Conservation (phyloP, 495 filamentous ascomycete species). For the Apiosordaria backusii region DNA sequence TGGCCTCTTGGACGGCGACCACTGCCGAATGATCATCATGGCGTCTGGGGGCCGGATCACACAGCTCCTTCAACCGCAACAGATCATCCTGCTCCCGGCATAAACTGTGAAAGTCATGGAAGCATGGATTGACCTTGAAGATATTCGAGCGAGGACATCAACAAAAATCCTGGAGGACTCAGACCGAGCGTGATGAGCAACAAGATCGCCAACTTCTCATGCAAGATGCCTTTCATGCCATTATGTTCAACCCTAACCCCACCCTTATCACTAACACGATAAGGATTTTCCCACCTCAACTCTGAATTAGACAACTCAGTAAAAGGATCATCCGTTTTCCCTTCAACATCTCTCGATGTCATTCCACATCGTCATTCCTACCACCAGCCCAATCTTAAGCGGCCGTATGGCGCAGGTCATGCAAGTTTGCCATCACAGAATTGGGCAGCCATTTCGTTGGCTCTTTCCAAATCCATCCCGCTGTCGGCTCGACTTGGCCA, state of each 20-base stretch:
- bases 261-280: conserved; percentile 11
- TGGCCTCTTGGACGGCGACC: not conserved
- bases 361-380: not conserved
- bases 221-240: not conserved
- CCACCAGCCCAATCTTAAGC: not conserved
- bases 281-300: not conserved
- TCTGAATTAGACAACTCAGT: not conserved
- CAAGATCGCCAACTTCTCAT: not conserved
- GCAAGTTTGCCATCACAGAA: not conserved
- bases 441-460: not conserved
- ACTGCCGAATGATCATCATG: not conserved
- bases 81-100: not conserved
- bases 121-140: not conserved
- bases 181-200: conserved; percentile 2
- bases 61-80: not conserved
- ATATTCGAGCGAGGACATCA: not conserved
- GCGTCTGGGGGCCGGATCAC: not conserved
- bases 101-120: not conserved
- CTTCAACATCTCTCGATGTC: conserved; percentile 1
- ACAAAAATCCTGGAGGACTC: not conserved
- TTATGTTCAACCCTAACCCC: not conserved
- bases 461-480: not conserved
- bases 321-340: not conserved
- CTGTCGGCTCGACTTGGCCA: not conserved
- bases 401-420: not conserved